Percentiles rank a stretch among this genome's conserved stretches.
These are phyloP conservation scores for Ambispora gerdemannii DNA, from an alignment of 192 early-diverging fungal species.

Conservation along the genomic window DNA sequence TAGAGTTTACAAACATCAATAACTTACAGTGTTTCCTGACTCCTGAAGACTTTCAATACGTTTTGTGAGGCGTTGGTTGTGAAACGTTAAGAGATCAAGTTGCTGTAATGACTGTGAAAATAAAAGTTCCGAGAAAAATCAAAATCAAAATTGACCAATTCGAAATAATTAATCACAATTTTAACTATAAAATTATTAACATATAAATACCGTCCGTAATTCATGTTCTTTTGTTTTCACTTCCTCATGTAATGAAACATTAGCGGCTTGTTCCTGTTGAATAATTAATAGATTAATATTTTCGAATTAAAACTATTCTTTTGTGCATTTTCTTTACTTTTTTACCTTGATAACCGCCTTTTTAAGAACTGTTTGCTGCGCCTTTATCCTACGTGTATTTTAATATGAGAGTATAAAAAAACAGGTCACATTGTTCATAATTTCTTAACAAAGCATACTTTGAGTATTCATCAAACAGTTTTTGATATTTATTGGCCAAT, in stretches of 20 bases:
- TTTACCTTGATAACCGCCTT: conserved; percentile 56
- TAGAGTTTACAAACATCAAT: not conserved
- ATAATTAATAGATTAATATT: not conserved
- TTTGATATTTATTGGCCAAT: conserved; percentile 52
- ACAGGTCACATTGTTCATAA: not conserved
- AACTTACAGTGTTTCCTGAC: conserved; percentile 32
- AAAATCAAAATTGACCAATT: not conserved
- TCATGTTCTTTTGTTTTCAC: conserved; percentile 60
- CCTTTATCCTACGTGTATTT: conserved; percentile 47
- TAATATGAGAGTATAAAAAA: not conserved
- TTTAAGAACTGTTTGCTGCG: conserved; percentile 57
- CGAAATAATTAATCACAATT: not conserved
- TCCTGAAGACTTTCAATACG: conserved; percentile 58
- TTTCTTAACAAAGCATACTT: conserved; percentile 34
- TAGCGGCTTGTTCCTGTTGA: conserved; percentile 55
- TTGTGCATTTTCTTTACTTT: no score
- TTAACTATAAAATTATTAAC: not conserved
- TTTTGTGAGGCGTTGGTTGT: conserved; percentile 58
- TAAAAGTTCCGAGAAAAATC: not conserved
- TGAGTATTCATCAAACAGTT: conserved; percentile 53
- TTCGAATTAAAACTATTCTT: not conserved
- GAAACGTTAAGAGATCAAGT: conserved; percentile 55
- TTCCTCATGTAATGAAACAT: conserved; percentile 45
- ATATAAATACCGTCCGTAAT: conserved; percentile 44
- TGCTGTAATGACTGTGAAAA: conserved; percentile 44